Percentiles rank a stretch among this genome's conserved stretches.
Conservation (phyloP, 2,329 filamentous ascomycete genomes). For the Nemania serpens region DNA sequence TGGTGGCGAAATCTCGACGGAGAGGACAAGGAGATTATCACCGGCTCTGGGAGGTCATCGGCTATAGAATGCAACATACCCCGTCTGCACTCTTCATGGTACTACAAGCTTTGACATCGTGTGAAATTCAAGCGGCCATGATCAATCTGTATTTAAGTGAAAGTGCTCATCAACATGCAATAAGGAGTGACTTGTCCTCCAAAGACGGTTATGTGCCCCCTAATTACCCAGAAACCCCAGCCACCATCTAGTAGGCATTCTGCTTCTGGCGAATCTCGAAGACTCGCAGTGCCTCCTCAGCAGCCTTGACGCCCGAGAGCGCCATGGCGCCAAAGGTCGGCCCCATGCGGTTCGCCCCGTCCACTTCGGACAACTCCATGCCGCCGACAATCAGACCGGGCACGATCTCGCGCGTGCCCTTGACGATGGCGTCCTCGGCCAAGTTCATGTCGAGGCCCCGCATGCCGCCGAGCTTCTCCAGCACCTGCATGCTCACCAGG, state of each 20-base stretch:
- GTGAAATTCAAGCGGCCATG: too few species aligned
- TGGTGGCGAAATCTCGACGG: too few species aligned
- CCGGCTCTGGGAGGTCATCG: too few species aligned
- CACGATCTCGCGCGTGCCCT: slow-evolving; percentile 84
- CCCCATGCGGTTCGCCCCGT: slow-evolving; percentile 91
- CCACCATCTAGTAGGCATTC: slow-evolving; percentile 60
- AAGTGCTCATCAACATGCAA: too few species aligned
- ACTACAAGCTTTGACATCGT: too few species aligned
- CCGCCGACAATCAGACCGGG: slow-evolving; percentile 90
- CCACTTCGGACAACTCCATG: slow-evolving; percentile 91
- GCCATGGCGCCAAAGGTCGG: slow-evolving; percentile 72
- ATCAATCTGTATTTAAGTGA: too few species aligned
- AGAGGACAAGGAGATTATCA: too few species aligned
- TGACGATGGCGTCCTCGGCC: slow-evolving; percentile 92
- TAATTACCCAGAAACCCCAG: neutral
- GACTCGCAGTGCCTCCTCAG: slow-evolving; percentile 79
- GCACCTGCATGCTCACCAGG: slow-evolving; percentile 82
- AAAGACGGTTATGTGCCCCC: neutral
- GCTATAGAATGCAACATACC: too few species aligned
- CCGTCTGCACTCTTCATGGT: too few species aligned
- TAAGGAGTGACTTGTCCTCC: neutral
- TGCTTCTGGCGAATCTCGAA: slow-evolving; percentile 79
- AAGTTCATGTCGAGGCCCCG: slow-evolving; percentile 89
- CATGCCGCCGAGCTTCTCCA: slow-evolving; percentile 89
- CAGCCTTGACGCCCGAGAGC: slow-evolving; percentile 85